These are phyloP conservation scores for Exserohilum turcica DNA, from an alignment of 2,329 filamentous ascomycete genomes.

Conservation along the genomic window DNA sequence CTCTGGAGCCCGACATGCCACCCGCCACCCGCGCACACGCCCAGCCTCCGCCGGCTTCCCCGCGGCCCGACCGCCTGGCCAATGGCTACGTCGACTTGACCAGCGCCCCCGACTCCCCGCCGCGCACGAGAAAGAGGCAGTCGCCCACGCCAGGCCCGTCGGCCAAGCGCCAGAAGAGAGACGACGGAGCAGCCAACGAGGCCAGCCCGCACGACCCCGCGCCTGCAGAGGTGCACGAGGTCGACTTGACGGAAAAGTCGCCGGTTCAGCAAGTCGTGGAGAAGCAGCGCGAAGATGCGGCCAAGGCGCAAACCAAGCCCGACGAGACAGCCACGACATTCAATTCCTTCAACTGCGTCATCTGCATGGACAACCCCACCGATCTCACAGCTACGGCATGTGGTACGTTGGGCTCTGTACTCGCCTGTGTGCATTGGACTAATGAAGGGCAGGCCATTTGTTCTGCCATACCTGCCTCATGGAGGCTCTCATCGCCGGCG, in stretches of 20 bases:
- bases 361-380: conserved; percentile 66
- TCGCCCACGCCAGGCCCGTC: conserved; percentile 38
- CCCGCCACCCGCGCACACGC: conserved; percentile 22
- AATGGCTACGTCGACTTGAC: conserved; percentile 48
- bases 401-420: conserved; percentile 53
- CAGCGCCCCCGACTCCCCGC: conserved; percentile 27
- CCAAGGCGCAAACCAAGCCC: conserved; percentile 52
- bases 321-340: conserved; percentile 50
- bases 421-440: conserved; percentile 2
- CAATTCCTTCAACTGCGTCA: conserved; percentile 62
- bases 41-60: conserved; percentile 9
- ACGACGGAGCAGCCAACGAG: conserved; percentile 18
- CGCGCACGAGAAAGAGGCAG: conserved; percentile 26
- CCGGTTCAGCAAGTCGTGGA: conserved; percentile 54
- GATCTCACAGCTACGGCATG: conserved; percentile 65
- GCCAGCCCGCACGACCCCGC: conserved; percentile 2
- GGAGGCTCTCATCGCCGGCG: conserved; percentile 62
- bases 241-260: conserved; percentile 55
- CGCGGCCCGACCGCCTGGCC: conserved; percentile 33
- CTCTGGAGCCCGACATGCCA: conserved; percentile 16
- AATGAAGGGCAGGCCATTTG: conserved; percentile 57
- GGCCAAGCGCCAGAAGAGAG: conserved; percentile 36
- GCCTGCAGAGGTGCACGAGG: conserved; percentile 50
- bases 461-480: conserved; percentile 69
- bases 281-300: conserved; percentile 59